Conservation (phyloP, 31 red algal genomes). For the Odonthalia washingtoniensis region DNA sequence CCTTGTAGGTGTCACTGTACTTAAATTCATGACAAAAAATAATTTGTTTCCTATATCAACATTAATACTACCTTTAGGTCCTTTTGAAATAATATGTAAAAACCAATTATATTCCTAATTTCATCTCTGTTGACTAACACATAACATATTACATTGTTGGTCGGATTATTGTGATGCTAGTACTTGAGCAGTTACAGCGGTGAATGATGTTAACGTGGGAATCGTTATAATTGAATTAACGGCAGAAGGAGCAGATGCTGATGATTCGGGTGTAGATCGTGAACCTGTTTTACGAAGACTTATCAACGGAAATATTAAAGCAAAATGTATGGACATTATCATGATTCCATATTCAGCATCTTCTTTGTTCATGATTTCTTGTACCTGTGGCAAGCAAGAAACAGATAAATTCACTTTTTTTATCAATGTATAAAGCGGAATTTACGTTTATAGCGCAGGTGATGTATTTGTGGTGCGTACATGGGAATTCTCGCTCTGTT, state of each 20-base stretch:
- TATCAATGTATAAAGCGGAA: conserved; percentile 63
- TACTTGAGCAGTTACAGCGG: conserved; percentile 65
- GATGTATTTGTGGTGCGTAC: conserved; percentile 11
- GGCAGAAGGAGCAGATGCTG: conserved; percentile 43
- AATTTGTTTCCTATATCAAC: too few relatives aligned
- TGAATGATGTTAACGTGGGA: conserved; percentile 66
- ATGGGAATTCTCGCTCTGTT: background rate
- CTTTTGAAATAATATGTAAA: background rate
- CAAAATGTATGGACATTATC: too few relatives aligned
- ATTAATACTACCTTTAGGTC: background rate
- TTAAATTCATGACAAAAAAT: too few relatives aligned
- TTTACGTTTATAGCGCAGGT: conserved; percentile 33
- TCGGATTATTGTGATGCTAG: too few relatives aligned
- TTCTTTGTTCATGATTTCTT: conserved; percentile 51
- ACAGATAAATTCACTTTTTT: conserved; percentile 46
- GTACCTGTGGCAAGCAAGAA: conserved; percentile 47
- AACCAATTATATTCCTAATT: too few relatives aligned
- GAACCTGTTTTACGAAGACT: background rate
- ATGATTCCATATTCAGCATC: conserved; percentile 52
- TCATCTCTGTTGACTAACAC: too few relatives aligned
- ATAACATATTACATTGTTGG: too few relatives aligned
- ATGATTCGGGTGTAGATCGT: background rate
- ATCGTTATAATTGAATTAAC: conserved; percentile 21
- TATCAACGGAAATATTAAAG: conserved; percentile 55
- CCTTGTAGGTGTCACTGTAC: background rate